Conservation (phyloP, 75 land plant genomes). For the Isoetes taiwanensis region DNA sequence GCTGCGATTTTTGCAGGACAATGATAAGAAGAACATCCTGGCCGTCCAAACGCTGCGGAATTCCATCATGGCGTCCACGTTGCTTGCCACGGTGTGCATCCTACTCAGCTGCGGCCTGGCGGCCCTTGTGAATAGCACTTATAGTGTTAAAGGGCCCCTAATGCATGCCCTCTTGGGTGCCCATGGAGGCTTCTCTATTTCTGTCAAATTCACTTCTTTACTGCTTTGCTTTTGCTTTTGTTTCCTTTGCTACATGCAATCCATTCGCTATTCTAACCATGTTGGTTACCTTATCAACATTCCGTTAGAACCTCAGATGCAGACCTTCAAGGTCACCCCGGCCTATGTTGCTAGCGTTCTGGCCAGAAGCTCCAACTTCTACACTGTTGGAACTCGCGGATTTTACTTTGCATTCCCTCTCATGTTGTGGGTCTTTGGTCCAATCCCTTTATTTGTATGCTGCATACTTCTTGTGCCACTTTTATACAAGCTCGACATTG, state of each 20-base stretch:
- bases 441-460: conserved; percentile 48
- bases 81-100: conserved; percentile 41
- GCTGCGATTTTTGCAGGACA: too few relatives aligned
- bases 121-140: conserved; percentile 36
- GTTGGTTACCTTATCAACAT: conserved; percentile 64
- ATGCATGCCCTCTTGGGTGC: conserved; percentile 42
- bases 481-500: conserved; percentile 36
- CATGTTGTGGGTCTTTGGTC: conserved; percentile 73
- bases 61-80: conserved; percentile 52
- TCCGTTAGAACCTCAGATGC: conserved; percentile 15
- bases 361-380: conserved; percentile 46
- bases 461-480: conserved; percentile 29
- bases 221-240: conserved; percentile 52
- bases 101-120: conserved; percentile 60
- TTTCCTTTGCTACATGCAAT: conserved; percentile 52
- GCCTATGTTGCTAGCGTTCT: conserved; percentile 29
- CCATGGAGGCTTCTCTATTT: conserved; percentile 13
- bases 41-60: conserved; percentile 43
- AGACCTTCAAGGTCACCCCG: conserved; percentile 14
- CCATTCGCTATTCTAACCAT: conserved; percentile 42
- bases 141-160: conserved; percentile 20
- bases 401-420: conserved; percentile 46
- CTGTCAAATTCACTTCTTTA: conserved; percentile 47
- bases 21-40: conserved; percentile 15
- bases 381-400: conserved; percentile 47